Conservation (phyloP, 1,284 basidiomycete genomes). For the Ceratobasidium sp. region DNA sequence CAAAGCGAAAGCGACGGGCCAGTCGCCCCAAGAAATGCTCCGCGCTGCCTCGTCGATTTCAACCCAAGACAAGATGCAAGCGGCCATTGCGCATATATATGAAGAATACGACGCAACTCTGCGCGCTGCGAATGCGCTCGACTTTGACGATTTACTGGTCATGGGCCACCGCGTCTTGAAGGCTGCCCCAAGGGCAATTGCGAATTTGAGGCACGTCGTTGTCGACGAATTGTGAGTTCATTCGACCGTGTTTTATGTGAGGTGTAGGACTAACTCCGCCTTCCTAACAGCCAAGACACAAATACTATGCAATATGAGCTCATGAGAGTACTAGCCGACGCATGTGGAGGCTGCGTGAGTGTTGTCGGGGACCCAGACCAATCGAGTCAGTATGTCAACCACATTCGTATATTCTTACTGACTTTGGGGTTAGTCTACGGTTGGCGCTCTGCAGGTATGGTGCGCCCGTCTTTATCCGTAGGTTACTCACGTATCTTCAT, state of each 20-base stretch:
- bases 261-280: neutral
- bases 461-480: neutral
- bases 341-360: constrained; percentile 64
- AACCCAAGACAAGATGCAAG: constrained; percentile 41
- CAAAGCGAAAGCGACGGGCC: constrained; percentile 78
- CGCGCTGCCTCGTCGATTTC: constrained; percentile 43
- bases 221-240: constrained; percentile 85
- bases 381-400: constrained; percentile 63
- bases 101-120: constrained; percentile 72
- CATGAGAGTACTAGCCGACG: constrained; percentile 73
- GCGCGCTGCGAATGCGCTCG: constrained; percentile 71
- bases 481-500: neutral
- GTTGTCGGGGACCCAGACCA: constrained; percentile 94
- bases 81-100: constrained; percentile 62
- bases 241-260: constrained; percentile 17
- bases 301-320: constrained; percentile 86
- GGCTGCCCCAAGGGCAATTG: constrained; percentile 60
- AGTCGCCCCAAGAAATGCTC: constrained; percentile 61
- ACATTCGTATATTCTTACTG: neutral
- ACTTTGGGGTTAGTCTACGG: constrained; percentile 67
- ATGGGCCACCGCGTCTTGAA: constrained; percentile 78
- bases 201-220: constrained; percentile 76
- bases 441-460: constrained; percentile 75
- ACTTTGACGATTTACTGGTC: constrained; percentile 88
- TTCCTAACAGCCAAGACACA: constrained; percentile 74